Base-by-base conservation (phyloP, 2,329 filamentous ascomycete species). In the Aspergillus versicolor region DNA sequence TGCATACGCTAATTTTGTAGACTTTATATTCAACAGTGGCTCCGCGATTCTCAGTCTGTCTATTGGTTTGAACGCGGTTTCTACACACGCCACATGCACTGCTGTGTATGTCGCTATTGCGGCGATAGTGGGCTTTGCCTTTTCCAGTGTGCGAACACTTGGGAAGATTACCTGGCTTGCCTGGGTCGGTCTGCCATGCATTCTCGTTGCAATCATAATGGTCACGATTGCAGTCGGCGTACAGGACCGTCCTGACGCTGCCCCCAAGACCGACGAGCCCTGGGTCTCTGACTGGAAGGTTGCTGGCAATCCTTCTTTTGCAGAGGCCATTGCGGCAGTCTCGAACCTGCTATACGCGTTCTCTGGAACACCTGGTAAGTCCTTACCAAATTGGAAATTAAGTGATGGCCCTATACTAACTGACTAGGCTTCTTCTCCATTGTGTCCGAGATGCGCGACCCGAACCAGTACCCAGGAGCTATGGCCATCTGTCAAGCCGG, bases 21-120 rank as follows among this genome's bases (percentile, higher is more conserved):
- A 62, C 70, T 73, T 42, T 61, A 67, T 64, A 48, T 79, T 56
- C 70, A 75, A 72, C 50, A 62, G 70, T 50, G 77, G 76, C 38
- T 76, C 75, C 15, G 76, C 70, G 8, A 72, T 80, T 59, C 63
- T 78, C 3, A 68, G 77, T 13, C 65, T 74, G 4, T 77, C 74
- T 0, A 77, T 76, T 32, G 70, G 63, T 0, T 60, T 78, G 8
- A 78, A 78, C 53, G 67, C 75, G 2, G 56, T 78, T 1, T 77
- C 74, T 0, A 58, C 65, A 0, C 75, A 77, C 49, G 74, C 67
- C 62, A 58, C 57, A 43, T 56, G 62, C 59, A 70, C 63, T 0
- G 66, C 66, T 11, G 52, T 59, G 2, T 70, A 63, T 32, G 55
- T 62, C 5, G 61, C 61, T 8, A 43, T 71, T 19, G 56, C 65